phyloP scores from a whole-genome alignment of 2,329 filamentous ascomycete genomes.

The Stromatinia cepivora region DNA sequence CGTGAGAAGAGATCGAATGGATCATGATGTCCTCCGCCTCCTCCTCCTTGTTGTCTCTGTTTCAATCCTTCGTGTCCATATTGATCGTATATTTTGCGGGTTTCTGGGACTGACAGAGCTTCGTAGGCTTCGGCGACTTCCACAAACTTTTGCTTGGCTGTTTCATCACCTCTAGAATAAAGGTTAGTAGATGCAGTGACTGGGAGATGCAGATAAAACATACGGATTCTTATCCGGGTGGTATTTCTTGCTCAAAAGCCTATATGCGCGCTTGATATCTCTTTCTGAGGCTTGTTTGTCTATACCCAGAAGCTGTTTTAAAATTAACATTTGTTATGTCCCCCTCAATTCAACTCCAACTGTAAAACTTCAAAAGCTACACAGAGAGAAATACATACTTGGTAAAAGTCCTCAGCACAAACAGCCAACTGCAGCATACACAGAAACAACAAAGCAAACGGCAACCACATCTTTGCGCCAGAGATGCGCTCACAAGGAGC shows the following conservation, averaged over 20 bases:
- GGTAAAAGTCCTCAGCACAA: slow-evolving; percentile 75
- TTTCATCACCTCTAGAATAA: slow-evolving; percentile 66
- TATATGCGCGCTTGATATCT: slow-evolving; percentile 92
- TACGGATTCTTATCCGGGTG: slow-evolving; percentile 99
- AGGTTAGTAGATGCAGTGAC: slow-evolving; percentile 3
- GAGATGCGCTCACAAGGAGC: slow-evolving; percentile 29
- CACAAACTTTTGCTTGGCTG: slow-evolving; percentile 88
- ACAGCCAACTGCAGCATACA: slow-evolving; percentile 55
- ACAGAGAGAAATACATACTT: slow-evolving; percentile 50
- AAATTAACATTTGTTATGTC: slow-evolving; percentile 27
- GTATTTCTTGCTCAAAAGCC: slow-evolving; percentile 88
- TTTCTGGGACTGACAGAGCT: slow-evolving; percentile 75
- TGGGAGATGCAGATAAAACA: slow-evolving; percentile 41
- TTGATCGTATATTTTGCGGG: slow-evolving; percentile 88
- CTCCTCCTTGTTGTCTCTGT: slow-evolving; percentile 73
- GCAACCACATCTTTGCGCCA: slow-evolving; percentile 50
- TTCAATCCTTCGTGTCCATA: slow-evolving; percentile 90
- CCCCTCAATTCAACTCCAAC: neutral
- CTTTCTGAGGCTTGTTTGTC: slow-evolving; percentile 76
- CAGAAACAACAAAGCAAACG: slow-evolving; percentile 55
- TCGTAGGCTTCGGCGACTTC: slow-evolving; percentile 95
- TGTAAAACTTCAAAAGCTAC: neutral
- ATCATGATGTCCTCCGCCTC: slow-evolving; percentile 67
- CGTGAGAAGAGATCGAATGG: slow-evolving; percentile 95
- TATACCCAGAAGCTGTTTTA: slow-evolving; percentile 70